A percentile compares a stretch with the other conserved stretches of the same genome.
These are phyloP conservation scores for Combretum micranthum DNA, from an alignment of 345 rosid species.

Conservation along the genomic window DNA sequence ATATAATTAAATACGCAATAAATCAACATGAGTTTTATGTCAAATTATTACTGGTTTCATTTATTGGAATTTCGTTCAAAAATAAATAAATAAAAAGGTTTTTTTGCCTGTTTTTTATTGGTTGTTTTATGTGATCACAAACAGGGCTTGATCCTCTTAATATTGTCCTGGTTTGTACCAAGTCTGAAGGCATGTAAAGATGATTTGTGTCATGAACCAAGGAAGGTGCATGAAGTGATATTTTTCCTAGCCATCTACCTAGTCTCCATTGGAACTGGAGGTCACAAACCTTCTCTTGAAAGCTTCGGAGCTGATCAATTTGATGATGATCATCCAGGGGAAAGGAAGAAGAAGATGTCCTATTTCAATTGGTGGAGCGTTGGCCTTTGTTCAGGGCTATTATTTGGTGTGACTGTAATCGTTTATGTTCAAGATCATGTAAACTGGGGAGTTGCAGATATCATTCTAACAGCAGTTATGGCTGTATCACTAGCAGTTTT, in stretches of 20 bases:
- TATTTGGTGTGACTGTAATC: slow-evolving; percentile 63
- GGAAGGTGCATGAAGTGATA: slow-evolving; percentile 55
- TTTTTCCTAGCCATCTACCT: slow-evolving; percentile 81
- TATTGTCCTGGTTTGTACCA: slow-evolving; percentile 67
- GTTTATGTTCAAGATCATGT: slow-evolving; percentile 77
- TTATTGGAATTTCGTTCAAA: too few relatives aligned
- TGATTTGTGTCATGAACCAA: slow-evolving; percentile 44
- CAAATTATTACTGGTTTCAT: too few relatives aligned
- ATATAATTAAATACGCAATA: too few relatives aligned
- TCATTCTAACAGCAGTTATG: slow-evolving; percentile 56
- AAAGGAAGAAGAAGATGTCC: slow-evolving; percentile 82
- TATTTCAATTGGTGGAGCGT: slow-evolving; percentile 94
- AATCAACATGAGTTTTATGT: too few relatives aligned
- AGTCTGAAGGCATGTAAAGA: slow-evolving; percentile 60
- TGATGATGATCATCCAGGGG: slow-evolving; percentile 62
- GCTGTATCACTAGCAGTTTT: slow-evolving; percentile 55
- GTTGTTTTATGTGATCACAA: neutral
- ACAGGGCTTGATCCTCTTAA: slow-evolving; percentile 68
- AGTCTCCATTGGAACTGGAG: slow-evolving; percentile 84
- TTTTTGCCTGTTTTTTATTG: too few relatives aligned
- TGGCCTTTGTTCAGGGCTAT: slow-evolving; percentile 64
- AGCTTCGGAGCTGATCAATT: slow-evolving; percentile 99
- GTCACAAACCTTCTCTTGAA: slow-evolving; percentile 89
- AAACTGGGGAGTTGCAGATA: slow-evolving; percentile 78
- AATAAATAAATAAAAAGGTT: too few relatives aligned